Conservation (phyloP, 345 rosid species). For the Fremontodendron californicum region DNA sequence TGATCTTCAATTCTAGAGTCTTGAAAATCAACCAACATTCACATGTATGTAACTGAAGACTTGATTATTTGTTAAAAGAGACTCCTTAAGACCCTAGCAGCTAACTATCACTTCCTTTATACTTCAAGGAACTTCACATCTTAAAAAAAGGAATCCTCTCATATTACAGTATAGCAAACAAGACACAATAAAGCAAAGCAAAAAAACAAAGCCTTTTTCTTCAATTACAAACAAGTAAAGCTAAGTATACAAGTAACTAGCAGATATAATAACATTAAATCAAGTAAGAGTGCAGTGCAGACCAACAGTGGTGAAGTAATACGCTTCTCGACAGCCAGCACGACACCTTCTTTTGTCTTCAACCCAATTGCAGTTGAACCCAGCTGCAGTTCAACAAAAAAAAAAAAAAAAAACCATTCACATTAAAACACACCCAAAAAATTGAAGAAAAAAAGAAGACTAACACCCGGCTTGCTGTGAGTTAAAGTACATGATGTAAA, state of each 20-base stretch:
- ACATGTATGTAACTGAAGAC: background rate
- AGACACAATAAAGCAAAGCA: background rate
- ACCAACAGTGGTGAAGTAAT: slow-evolving; percentile 92
- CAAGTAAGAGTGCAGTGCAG: slow-evolving; percentile 12
- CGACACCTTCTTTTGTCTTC: slow-evolving; percentile 95
- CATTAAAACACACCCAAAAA: background rate
- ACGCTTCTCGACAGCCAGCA: slow-evolving; percentile 97
- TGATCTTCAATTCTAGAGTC: background rate
- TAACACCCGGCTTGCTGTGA: background rate
- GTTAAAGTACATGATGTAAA: background rate
- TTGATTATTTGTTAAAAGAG: background rate
- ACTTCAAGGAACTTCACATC: background rate
- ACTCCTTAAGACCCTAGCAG: background rate
- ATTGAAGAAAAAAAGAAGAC: background rate
- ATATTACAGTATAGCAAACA: background rate
- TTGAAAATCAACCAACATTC: background rate
- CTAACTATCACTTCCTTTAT: background rate
- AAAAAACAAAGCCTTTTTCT: background rate
- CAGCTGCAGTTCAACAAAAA: slow-evolving; percentile 41
- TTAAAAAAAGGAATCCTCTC: background rate
- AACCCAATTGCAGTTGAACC: slow-evolving; percentile 96
- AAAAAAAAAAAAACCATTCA: background rate
- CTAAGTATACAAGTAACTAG: background rate
- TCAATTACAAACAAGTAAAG: background rate
- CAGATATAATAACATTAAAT: background rate